Percentiles rank a stretch among this genome's conserved stretches.
Conservation (phyloP, 2,329 filamentous ascomycete genomes). For the Fusarium mexicanum region DNA sequence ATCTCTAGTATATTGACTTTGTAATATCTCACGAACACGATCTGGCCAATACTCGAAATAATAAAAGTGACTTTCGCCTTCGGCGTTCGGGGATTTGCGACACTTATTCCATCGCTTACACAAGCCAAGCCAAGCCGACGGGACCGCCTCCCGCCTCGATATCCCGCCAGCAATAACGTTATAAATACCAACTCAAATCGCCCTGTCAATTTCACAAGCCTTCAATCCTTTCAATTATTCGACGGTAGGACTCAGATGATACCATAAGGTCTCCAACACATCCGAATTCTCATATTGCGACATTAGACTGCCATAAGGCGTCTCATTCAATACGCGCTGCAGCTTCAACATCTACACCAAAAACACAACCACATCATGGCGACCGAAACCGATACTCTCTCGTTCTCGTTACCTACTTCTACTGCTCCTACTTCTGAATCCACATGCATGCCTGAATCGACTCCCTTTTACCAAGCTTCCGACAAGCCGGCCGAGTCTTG, state of each 20-base stretch:
- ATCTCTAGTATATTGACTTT: background rate
- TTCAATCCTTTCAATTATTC: background rate
- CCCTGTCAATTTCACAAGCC: background rate
- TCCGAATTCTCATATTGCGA: background rate
- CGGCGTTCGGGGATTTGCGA: conserved; percentile 36
- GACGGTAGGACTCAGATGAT: conserved; percentile 18
- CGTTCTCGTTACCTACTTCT: conserved; percentile 46
- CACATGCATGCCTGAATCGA: conserved; percentile 39
- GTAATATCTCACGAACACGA: background rate
- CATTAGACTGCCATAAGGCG: conserved; percentile 17
- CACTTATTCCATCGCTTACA: conserved; percentile 32
- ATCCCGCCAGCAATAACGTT: background rate
- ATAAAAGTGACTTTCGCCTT: conserved; percentile 8
- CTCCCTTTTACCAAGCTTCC: conserved; percentile 25
- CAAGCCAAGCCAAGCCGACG: conserved; percentile 23
- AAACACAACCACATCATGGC: conserved; percentile 35
- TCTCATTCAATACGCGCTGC: conserved; percentile 2
- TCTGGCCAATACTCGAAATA: background rate
- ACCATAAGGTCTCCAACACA: conserved; percentile 10
- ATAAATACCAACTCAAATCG: background rate
- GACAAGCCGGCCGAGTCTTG: conserved; percentile 37
- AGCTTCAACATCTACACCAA: background rate
- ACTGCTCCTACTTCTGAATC: conserved; percentile 46
- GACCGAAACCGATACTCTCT: conserved; percentile 48
- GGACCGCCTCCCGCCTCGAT: conserved; percentile 12